Evolutionary conservation across 1,139 yeast genomes (phyloP).

Genomic region (Debaryomycetaceae sp.): DNA sequence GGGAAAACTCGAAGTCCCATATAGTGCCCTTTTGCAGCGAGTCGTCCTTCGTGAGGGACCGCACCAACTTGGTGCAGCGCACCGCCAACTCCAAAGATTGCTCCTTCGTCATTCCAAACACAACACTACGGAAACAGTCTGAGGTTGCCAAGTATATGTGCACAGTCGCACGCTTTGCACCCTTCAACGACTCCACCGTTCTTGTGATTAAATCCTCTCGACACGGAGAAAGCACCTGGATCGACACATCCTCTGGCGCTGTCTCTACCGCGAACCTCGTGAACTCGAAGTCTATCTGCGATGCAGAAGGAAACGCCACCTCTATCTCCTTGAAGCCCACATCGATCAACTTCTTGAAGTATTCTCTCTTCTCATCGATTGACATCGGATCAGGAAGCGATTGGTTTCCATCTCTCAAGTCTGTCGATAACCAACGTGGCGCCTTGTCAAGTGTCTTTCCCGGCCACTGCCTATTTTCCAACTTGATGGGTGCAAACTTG

Average conservation of each 20-base stretch:
- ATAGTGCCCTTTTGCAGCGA: constrained; percentile 66
- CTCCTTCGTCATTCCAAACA: constrained; percentile 78
- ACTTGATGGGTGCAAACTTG: constrained; percentile 60
- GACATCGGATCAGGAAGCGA: constrained; percentile 97
- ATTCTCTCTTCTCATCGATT: constrained; percentile 81
- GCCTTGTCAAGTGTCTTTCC: constrained; percentile 66
- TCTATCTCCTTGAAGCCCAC: constrained; percentile 96
- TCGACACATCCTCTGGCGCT: constrained; percentile 89
- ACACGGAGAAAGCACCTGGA: constrained; percentile 90
- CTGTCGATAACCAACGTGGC: constrained; percentile 96
- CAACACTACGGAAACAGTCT: constrained; percentile 86
- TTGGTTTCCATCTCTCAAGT: constrained; percentile 95
- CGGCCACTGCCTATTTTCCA: constrained; percentile 90
- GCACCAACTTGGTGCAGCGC: constrained; percentile 74
- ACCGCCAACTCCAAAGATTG: constrained; percentile 81
- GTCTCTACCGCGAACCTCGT: constrained; percentile 88
- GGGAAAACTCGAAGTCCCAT: constrained; percentile 93
- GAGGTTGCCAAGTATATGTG: constrained; percentile 93
- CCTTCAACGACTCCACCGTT: constrained; percentile 83
- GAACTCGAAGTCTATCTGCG: constrained; percentile 94
- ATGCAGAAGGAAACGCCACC: constrained; percentile 94
- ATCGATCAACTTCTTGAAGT: constrained; percentile 81
- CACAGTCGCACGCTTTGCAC: constrained; percentile 86
- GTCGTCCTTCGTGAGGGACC: constrained; percentile 84
- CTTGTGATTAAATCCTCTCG: constrained; percentile 85